These are phyloP conservation scores for Leccinum subtestaceum DNA, from an alignment of 768 basidiomycete genomes.

Conservation along the genomic window DNA sequence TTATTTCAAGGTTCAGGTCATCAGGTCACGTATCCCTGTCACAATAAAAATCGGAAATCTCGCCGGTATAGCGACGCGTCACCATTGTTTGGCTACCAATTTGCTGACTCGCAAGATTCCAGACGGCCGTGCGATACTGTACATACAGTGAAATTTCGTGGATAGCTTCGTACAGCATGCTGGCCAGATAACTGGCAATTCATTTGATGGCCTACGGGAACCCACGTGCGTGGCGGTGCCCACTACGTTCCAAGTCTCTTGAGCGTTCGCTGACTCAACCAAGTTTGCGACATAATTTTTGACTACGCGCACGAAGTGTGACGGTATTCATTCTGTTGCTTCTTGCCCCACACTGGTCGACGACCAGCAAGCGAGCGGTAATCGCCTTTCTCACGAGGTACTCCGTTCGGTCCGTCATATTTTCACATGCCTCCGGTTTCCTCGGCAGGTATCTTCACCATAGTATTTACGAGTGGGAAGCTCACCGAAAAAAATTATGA, in stretches of 20 bases:
- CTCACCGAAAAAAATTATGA: background rate
- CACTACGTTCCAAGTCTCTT: background rate
- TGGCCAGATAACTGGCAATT: background rate
- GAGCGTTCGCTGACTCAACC: background rate
- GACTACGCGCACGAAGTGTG: background rate
- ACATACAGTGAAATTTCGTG: background rate
- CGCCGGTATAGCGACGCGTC: background rate
- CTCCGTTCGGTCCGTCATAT: background rate
- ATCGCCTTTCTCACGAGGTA: background rate
- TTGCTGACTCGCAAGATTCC: background rate
- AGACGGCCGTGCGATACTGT: background rate
- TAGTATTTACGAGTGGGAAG: background rate
- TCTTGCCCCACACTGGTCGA: background rate
- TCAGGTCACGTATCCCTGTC: background rate
- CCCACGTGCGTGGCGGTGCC: background rate
- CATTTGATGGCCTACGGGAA: background rate
- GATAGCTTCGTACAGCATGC: background rate
- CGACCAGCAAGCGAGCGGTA: background rate
- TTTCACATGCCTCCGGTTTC: background rate
- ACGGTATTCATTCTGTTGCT: background rate
- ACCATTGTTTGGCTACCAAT: background rate
- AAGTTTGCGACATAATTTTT: background rate
- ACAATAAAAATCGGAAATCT: background rate
- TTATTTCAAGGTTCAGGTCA: constrained; percentile 3
- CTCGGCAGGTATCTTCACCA: background rate